These are phyloP conservation scores for Fragaria iinumae DNA, from an alignment of 306 rosid genomes.

Conservation along the genomic window DNA sequence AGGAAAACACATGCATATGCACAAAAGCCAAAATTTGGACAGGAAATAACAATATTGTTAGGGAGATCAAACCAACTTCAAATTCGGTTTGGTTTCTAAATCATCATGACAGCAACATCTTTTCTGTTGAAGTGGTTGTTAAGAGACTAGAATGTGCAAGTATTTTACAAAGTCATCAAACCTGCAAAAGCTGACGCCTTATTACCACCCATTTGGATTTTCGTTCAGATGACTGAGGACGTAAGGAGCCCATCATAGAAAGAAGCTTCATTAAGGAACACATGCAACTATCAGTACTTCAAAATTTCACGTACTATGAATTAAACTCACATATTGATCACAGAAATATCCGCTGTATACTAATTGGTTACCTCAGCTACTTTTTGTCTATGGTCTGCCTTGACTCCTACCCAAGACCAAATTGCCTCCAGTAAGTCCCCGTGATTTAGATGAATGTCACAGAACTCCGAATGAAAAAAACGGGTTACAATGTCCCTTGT, in stretches of 20 bases:
- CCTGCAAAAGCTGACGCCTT: slow-evolving; percentile 96
- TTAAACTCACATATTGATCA: background rate
- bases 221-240: slow-evolving; percentile 86
- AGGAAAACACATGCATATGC: no score
- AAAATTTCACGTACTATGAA: background rate
- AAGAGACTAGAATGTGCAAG: slow-evolving; percentile 12
- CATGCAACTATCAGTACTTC: slow-evolving; percentile 8
- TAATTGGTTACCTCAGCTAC: slow-evolving; percentile 84
- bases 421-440: slow-evolving; percentile 79
- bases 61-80: background rate
- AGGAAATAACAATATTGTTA: background rate
- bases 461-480: slow-evolving; percentile 59
- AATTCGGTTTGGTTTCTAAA: background rate
- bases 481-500: slow-evolving; percentile 68
- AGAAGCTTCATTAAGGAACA: slow-evolving; percentile 66
- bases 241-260: slow-evolving; percentile 87
- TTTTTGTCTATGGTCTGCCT: slow-evolving; percentile 77
- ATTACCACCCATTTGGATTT: slow-evolving; percentile 87
- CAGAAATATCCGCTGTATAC: slow-evolving; percentile 20
- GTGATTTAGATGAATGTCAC: slow-evolving; percentile 90
- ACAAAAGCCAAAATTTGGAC: background rate
- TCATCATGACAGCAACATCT: background rate
- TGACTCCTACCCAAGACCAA: slow-evolving; percentile 95
- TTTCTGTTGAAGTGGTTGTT: background rate
- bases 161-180: slow-evolving; percentile 22